These are phyloP conservation scores for Paralagenidium karlingii DNA, from an alignment of 352 stramenopile genomes.

Conservation along the genomic window DNA sequence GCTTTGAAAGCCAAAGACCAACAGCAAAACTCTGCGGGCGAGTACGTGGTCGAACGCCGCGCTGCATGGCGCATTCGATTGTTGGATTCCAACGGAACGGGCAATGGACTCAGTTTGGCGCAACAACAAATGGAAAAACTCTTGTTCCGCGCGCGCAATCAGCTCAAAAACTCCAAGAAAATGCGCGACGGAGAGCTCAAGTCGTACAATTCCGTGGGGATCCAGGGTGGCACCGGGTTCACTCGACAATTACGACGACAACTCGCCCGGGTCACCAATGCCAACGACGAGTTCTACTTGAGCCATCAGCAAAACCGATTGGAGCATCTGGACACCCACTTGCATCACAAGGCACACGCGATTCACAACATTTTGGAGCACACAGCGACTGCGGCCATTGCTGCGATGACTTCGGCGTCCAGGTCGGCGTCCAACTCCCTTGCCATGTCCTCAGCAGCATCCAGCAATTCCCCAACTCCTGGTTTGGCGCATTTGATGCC, in stretches of 20 bases:
- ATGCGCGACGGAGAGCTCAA: constrained; percentile 45
- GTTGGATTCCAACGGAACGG: constrained; percentile 54
- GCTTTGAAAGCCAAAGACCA: constrained; percentile 16
- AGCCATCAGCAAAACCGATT: constrained; percentile 26
- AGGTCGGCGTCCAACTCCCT: no score
- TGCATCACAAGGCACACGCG: constrained; percentile 21
- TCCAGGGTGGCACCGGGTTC: constrained; percentile 37
- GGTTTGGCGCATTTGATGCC: no score
- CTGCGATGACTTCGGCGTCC: no score
- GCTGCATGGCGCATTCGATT: constrained; percentile 52
- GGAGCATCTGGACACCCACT: constrained; percentile 21
- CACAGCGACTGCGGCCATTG: no score
- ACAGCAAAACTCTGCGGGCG: constrained; percentile 12
- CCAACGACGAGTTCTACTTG: constrained; percentile 27
- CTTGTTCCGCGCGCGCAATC: constrained; percentile 50
- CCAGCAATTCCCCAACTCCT: no score
- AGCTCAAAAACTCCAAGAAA: constrained; percentile 64
- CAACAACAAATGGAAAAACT: constrained; percentile 75
- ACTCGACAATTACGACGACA: constrained; percentile 33
- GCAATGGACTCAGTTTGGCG: constrained; percentile 42
- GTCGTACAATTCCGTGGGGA: constrained; percentile 19
- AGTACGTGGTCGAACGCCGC: constrained; percentile 58
- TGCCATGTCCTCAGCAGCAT: no score
- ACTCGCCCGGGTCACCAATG: constrained; percentile 23
- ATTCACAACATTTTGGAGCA: no score